A percentile compares a stretch with the other conserved stretches of the same genome.
phyloP scores from a whole-genome alignment of 2,329 filamentous ascomycete genomes.

The Aspergillus fructus region DNA sequence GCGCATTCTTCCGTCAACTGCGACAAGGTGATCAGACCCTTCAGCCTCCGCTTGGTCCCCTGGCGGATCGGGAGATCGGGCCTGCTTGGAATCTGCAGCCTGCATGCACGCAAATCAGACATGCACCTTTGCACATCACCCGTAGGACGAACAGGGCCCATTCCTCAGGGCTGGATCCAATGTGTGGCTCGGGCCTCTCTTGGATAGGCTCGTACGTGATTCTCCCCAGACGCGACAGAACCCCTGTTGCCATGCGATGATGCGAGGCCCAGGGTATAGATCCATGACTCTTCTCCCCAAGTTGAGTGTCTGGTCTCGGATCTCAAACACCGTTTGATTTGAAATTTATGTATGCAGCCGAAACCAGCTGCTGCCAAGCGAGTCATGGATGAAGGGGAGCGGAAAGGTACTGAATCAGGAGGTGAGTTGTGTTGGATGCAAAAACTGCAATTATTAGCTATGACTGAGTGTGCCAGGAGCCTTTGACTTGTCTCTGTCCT shows the following conservation, averaged over 20 bases:
- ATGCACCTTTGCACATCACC: conserved; percentile 3
- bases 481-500: background rate
- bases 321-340: background rate
- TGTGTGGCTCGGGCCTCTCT: background rate
- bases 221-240: background rate
- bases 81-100: conserved; percentile 4
- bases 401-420: background rate
- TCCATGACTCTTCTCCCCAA: background rate
- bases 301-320: background rate
- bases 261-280: background rate
- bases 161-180: background rate
- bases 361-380: background rate
- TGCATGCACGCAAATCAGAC: conserved; percentile 9
- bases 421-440: background rate
- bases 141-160: background rate
- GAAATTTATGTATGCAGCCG: conserved; percentile 1
- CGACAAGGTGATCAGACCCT: conserved; percentile 20
- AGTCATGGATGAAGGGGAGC: background rate
- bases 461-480: background rate
- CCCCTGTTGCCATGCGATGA: conserved; percentile 1
- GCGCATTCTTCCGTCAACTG: conserved; percentile 1
- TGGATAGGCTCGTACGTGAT: background rate
- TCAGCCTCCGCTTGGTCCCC: conserved; percentile 12
- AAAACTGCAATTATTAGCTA: background rate
- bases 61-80: conserved; percentile 16